These are phyloP conservation scores for Yamadazyma siamensis DNA, from an alignment of 1,139 yeast genomes.

Conservation along the genomic window DNA sequence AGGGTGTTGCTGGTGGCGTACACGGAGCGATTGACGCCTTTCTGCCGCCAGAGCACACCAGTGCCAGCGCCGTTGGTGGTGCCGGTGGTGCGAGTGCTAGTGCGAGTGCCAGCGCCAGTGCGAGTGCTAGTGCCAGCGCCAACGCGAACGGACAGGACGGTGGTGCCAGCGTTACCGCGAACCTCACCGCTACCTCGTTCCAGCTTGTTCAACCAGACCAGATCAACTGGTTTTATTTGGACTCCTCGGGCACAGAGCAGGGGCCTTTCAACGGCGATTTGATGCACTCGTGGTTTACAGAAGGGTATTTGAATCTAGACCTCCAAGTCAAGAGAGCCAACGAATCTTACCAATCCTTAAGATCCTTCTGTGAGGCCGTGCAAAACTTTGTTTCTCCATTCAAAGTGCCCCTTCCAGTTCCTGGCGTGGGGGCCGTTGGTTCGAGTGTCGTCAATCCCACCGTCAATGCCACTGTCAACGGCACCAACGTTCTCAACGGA, in stretches of 20 bases:
- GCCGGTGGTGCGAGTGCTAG: neutral
- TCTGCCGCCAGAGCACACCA: no score
- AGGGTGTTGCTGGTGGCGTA: neutral
- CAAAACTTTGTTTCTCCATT: slow-evolving; percentile 60
- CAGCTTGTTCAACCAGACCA: slow-evolving; percentile 24
- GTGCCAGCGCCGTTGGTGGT: neutral
- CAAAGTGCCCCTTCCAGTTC: slow-evolving; percentile 45
- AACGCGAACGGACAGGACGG: neutral
- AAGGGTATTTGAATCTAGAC: slow-evolving; percentile 57
- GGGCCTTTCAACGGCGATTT: slow-evolving; percentile 75
- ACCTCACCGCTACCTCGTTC: neutral
- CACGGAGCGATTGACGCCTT: no score
- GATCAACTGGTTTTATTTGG: slow-evolving; percentile 70
- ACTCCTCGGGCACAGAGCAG: slow-evolving; percentile 66
- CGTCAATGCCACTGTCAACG: no score
- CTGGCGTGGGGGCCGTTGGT: neutral
- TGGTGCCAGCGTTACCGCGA: neutral
- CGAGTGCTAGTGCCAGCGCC: neutral
- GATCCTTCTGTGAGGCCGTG: slow-evolving; percentile 42
- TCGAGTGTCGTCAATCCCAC: slow-evolving; percentile 1
- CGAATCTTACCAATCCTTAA: slow-evolving; percentile 42
- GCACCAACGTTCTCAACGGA: slow-evolving; percentile 4
- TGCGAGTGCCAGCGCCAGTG: neutral
- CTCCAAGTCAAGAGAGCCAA: slow-evolving; percentile 56
- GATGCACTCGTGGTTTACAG: slow-evolving; percentile 79